Conservation (phyloP, 2,329 filamentous ascomycete genomes). For the Claviceps pazoutovae region DNA sequence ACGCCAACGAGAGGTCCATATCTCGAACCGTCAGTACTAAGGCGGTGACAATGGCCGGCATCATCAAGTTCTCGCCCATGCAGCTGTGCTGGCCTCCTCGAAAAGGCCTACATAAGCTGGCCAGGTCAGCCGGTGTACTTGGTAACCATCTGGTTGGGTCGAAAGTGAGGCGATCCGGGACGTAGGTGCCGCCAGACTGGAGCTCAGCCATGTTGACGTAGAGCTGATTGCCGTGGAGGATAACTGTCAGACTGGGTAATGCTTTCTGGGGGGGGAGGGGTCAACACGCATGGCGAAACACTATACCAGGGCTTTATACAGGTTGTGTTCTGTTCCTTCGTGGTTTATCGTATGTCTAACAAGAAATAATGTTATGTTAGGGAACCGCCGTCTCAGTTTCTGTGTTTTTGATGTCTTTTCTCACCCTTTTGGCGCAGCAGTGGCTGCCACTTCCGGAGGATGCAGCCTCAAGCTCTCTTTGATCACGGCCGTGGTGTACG, state of each 20-base stretch:
- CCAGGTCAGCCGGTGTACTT: not conserved
- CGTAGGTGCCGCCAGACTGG: not conserved
- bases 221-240: not conserved
- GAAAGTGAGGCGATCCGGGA: not conserved
- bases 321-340: not conserved
- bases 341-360: not conserved
- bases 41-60: not conserved
- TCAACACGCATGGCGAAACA: not conserved
- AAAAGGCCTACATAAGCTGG: not conserved
- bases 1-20: not conserved
- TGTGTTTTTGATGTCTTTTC: not conserved
- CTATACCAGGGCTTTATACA: not conserved
- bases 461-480: slow-evolving; percentile 3
- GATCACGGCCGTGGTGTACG: slow-evolving; percentile 1
- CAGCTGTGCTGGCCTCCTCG: slow-evolving; percentile 2
- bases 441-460: not conserved
- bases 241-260: not conserved
- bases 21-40: not conserved
- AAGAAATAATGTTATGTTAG: not conserved
- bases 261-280: not conserved
- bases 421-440: slow-evolving; percentile 1
- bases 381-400: too few species aligned
- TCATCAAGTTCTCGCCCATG: slow-evolving; percentile 4
- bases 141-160: slow-evolving; percentile 1
- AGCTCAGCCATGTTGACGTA: not conserved